Base-by-base conservation (phyloP, 441 rosid genomes). In the Erodium trifolium region DNA sequence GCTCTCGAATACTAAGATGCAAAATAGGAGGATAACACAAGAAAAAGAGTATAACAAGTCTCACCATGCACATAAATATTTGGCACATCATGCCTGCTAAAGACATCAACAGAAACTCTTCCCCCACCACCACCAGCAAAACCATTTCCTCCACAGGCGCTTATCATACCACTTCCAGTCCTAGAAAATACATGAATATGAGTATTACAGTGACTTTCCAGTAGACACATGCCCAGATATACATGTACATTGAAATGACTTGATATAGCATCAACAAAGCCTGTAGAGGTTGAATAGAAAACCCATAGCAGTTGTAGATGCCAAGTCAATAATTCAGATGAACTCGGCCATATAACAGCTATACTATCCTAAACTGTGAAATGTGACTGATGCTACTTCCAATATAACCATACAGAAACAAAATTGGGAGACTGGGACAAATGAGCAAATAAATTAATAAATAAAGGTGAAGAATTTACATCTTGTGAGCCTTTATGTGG, bases 71-170 rank as follows among this genome's bases (percentile, higher is more conserved):
- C 99, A 83, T 82, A 88, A 74, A 89, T 85, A 75, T 80, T 82
- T 12, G 96, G 96, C 68, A 89, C 92, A 79, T 88, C 96, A 78
- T 94, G 98, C 86, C 99, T 85, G 81, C 97, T 94, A 79, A 92
- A 23, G 27, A 23, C 27, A 2, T 23, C 27, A 23, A 23, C 27
- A 23, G 27, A 23, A 23, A 23, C 27, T 23, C 27, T 23, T 23
- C 27, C 27, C 65, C 99, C 98, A 63, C 98, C 99, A 23, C 99
- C 99, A 53, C 97, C 98, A 69, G 82, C 97, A 80, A 85, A 92
- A 78, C 99, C 99, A 71, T 82, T 73, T 70, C 98, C 99, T 67
- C 99, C 99, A 82, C 96, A 80, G 16, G 99, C 97, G 80, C 92
- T 95, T 66, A 92, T 88, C 78, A 67, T 77, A 74, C 99, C 98